These are phyloP conservation scores for Linnemannia zychae DNA, from an alignment of 192 early-diverging fungal genomes.

Conservation along the genomic window DNA sequence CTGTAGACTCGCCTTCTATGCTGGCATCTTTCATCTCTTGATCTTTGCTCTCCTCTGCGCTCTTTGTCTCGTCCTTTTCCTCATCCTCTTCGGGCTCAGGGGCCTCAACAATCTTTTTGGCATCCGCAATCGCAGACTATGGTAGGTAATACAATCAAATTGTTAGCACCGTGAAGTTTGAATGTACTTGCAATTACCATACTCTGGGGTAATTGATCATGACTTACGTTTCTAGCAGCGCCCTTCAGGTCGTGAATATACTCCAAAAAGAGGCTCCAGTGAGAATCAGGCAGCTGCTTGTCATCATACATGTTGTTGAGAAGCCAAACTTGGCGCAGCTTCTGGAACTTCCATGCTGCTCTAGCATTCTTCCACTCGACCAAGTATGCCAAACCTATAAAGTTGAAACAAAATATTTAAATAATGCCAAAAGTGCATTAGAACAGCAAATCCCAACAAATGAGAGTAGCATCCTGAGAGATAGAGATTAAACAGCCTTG, in stretches of 20 bases:
- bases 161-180: neutral
- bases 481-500: neutral
- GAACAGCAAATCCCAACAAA: neutral
- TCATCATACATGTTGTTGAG: constrained; percentile 51
- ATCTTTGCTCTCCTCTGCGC: constrained; percentile 9
- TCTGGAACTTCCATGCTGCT: constrained; percentile 59
- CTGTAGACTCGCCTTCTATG: constrained; percentile 9
- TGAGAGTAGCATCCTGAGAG: neutral
- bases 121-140: constrained; percentile 41
- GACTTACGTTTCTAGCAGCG: constrained; percentile 52
- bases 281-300: constrained; percentile 36
- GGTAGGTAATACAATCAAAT: neutral
- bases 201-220: too few species aligned
- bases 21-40: constrained; percentile 43
- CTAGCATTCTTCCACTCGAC: constrained; percentile 45
- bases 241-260: constrained; percentile 57
- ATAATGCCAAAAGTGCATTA: neutral
- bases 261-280: constrained; percentile 54
- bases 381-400: constrained; percentile 49
- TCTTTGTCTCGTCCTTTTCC: constrained; percentile 9
- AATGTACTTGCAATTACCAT: too few species aligned
- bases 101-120: constrained; percentile 53
- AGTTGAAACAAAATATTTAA: neutral
- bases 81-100: constrained; percentile 33
- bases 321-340: constrained; percentile 57